phyloP scores from a whole-genome alignment of 2,329 filamentous ascomycete genomes.

The Cladophialophora bantiana region DNA sequence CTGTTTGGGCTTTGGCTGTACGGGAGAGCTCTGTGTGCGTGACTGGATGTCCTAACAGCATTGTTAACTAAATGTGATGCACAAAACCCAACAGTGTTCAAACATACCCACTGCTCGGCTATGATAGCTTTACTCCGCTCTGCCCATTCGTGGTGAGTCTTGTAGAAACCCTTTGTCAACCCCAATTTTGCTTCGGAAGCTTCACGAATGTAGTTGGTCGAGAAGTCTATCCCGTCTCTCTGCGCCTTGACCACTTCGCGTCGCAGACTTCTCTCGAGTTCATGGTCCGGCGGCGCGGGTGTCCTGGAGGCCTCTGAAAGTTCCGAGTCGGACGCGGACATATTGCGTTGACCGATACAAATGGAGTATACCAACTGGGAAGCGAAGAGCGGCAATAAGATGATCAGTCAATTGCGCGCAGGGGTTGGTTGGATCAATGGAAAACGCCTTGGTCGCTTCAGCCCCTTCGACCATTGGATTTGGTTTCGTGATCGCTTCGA shows the following conservation, averaged over 20 bases:
- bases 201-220: constrained; percentile 63
- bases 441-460: neutral
- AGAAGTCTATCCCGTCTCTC: constrained; percentile 59
- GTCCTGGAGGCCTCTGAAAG: constrained; percentile 40
- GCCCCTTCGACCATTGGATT: constrained; percentile 6
- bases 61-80: constrained; percentile 16
- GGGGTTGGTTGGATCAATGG: neutral
- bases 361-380: too few relatives aligned
- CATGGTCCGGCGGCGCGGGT: constrained; percentile 44
- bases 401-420: neutral
- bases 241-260: constrained; percentile 45
- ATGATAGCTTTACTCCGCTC: constrained; percentile 61
- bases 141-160: constrained; percentile 62
- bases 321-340: constrained; percentile 43
- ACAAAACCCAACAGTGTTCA: neutral
- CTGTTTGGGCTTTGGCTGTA: constrained; percentile 17
- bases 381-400: neutral
- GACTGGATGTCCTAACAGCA: constrained; percentile 46
- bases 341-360: neutral
- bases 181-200: constrained; percentile 60
- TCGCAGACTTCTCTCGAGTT: constrained; percentile 50
- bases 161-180: constrained; percentile 63
- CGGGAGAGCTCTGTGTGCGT: constrained; percentile 30
- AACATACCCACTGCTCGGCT: constrained; percentile 58
- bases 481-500: constrained; percentile 5